phyloP scores from a whole-genome alignment of 108 stramenopile species.

The Fragilaria radians region DNA sequence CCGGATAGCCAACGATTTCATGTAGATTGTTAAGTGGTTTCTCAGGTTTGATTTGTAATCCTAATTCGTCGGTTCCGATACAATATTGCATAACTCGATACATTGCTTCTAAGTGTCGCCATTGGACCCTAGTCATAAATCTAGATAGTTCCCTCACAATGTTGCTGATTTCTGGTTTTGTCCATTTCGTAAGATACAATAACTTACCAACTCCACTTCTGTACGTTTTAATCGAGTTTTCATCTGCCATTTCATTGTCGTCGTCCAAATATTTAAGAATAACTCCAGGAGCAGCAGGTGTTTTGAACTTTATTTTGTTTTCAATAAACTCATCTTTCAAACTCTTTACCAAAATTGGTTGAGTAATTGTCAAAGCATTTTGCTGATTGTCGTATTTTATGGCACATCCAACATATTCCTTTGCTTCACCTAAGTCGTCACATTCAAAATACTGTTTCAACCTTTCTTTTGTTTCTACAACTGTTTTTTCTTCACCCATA shows the following conservation, averaged over 20 bases:
- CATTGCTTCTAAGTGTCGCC: slow-evolving; percentile 10
- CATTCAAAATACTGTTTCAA: slow-evolving; percentile 19
- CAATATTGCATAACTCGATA: slow-evolving; percentile 13
- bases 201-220: slow-evolving; percentile 9
- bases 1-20: neutral
- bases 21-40: slow-evolving; percentile 3
- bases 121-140: no score
- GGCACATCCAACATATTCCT: slow-evolving; percentile 37
- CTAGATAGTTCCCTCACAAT: neutral
- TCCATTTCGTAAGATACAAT: slow-evolving; percentile 4
- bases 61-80: slow-evolving; percentile 6
- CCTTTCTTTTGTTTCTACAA: slow-evolving; percentile 4
- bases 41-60: slow-evolving; percentile 14
- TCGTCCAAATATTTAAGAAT: neutral
- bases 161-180: no score
- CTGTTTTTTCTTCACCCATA: slow-evolving; percentile 9
- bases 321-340: slow-evolving; percentile 18
- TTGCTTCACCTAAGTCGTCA: slow-evolving; percentile 18
- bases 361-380: slow-evolving; percentile 18
- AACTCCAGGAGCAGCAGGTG: slow-evolving; percentile 6
- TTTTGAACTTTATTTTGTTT: neutral
- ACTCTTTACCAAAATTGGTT: slow-evolving; percentile 37
- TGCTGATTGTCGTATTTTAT: slow-evolving; percentile 5
- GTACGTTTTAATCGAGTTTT: neutral
- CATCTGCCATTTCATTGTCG: neutral